Conservation (phyloP, 441 rosid genomes). For the Isatis lusitanica region DNA sequence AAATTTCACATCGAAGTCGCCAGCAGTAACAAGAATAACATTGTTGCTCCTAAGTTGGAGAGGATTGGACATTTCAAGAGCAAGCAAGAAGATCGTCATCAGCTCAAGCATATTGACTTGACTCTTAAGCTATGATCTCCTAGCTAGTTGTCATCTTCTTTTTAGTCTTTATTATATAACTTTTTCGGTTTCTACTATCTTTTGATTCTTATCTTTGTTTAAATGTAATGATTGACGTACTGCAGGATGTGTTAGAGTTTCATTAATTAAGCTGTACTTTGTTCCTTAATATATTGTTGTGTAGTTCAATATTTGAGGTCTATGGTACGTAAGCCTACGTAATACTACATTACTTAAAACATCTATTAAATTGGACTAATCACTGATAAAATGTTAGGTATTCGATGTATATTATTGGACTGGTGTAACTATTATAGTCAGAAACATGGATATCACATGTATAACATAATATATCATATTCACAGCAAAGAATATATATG, state of each 20-base stretch:
- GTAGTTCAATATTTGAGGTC: slow-evolving; percentile 33
- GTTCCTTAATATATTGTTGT: neutral
- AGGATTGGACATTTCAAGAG: slow-evolving; percentile 42
- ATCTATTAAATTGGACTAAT: neutral
- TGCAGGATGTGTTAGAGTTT: slow-evolving; percentile 5
- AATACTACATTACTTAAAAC: slow-evolving; percentile 7
- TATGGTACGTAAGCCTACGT: neutral
- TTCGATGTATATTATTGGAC: neutral
- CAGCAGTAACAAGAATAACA: slow-evolving; percentile 29
- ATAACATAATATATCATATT: neutral
- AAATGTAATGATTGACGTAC: slow-evolving; percentile 29
- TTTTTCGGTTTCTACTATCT: neutral
- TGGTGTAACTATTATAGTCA: neutral
- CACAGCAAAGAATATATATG: neutral
- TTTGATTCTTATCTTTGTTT: slow-evolving; percentile 19
- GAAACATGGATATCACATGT: slow-evolving; percentile 6
- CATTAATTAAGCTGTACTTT: slow-evolving; percentile 17
- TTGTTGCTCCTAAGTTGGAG: slow-evolving; percentile 45
- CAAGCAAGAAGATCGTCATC: slow-evolving; percentile 47
- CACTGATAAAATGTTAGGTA: slow-evolving; percentile 9
- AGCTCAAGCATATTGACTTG: slow-evolving; percentile 76
- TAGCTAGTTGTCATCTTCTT: neutral
- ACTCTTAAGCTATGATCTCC: slow-evolving; percentile 76
- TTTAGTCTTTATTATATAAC: neutral
- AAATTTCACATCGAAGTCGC: slow-evolving; percentile 37